Base-by-base conservation (phyloP, 768 basidiomycete species). In the Boletus patriciae region DNA sequence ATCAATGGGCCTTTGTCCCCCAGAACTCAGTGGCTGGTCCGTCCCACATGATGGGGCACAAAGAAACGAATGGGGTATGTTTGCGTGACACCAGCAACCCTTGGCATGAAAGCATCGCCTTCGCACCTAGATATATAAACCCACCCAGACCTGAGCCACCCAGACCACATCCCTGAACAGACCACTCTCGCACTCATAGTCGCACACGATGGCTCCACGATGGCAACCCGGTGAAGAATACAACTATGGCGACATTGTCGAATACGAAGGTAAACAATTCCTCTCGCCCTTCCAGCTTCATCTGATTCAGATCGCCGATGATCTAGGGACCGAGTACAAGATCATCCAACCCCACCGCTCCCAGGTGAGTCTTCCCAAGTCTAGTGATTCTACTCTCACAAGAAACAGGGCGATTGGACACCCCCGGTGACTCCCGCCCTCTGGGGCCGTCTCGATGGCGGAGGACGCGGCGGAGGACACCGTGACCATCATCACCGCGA, bases 301-400 rank as follows among this genome's bases (percentile, higher is more conserved):
- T 53, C 62, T 62, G 52, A 67, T 60, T 53, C 62, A 61, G 52
- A 67, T 60, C 45, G 12, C 21, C 38, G 29, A 13, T 10, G 50
- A 51, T 63, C 52, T 49, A 59, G 87, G 82, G 40, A 67, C 71
- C 59, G 72, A 70, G 41, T 91, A 89, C 77, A 85, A 83, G 71
- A 86, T 86, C 71, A 82, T 90, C 60, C 87, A 89, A 65, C 75
- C 86, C 10, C 89, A 91, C 73, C 72, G 66, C 51, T 88, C 88
- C 31, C 85, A 88, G 79, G 87, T 83, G 59, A 53, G 66, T 58
- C 27, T 9, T 47, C 27, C 19, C n/a, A 41, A 9, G 25, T n/a
- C 23, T 34, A 12, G 4, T 19, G 10, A 18, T 36, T 25, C 47
- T 33, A 6, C 40, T 31, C 51, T 62, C 19, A 65, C 46, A 12